Conservation (phyloP, 2,329 filamentous ascomycete genomes). For the Capronia epimyces region DNA sequence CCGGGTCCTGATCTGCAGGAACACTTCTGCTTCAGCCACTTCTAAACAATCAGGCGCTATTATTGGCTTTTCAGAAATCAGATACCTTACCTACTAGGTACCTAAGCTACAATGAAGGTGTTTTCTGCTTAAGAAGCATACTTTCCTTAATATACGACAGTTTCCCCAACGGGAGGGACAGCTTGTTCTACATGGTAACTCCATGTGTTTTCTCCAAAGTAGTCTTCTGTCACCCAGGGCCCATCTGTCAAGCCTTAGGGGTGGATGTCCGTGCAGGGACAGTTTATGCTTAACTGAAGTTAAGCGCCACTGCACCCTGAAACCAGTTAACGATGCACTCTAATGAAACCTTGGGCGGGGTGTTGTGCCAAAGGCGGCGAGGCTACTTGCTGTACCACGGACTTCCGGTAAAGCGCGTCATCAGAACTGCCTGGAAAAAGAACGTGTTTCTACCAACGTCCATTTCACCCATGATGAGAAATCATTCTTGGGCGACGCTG, state of each 20-base stretch:
- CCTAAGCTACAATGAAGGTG: too few species aligned
- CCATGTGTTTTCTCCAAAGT: too few species aligned
- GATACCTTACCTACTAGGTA: background rate
- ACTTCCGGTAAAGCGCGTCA: background rate
- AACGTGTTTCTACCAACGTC: slow-evolving; percentile 1
- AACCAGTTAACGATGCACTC: background rate
- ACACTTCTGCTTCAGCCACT: background rate
- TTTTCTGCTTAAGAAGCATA: too few species aligned
- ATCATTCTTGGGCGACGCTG: background rate
- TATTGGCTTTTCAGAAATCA: too few species aligned
- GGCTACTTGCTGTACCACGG: background rate
- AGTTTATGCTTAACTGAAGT: background rate
- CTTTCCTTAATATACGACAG: too few species aligned
- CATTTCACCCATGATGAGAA: slow-evolving; percentile 8
- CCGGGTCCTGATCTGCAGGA: background rate
- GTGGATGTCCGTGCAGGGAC: background rate
- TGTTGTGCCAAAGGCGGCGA: background rate
- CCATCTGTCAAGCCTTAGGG: background rate
- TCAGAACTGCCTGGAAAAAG: background rate
- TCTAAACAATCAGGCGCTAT: too few species aligned
- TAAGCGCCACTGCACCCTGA: background rate
- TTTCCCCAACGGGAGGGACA: too few species aligned
- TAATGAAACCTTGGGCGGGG: too few species aligned
- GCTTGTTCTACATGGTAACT: too few species aligned
- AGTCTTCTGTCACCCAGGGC: too few species aligned